Base-by-base conservation (phyloP, 768 basidiomycete genomes). In the Mycena polygramma region DNA sequence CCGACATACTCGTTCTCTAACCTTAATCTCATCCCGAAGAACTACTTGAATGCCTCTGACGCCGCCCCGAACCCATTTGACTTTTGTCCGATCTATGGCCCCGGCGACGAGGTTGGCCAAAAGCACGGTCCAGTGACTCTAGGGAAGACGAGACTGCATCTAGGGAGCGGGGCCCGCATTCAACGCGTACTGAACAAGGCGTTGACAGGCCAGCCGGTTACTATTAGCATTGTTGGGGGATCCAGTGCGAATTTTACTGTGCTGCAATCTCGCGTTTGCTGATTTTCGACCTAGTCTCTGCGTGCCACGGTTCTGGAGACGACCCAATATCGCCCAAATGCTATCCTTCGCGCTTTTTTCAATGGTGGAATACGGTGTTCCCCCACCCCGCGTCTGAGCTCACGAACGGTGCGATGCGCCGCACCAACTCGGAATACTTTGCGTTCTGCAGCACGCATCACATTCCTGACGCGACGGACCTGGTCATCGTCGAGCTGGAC, bases 281-380 rank as follows among this genome's bases (percentile, higher is more conserved):
- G 52, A 46, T n/a, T 46, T 52, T 71, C 53, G 30, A 22, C 73
- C 43, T 77, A 96, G 96, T 98, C 22, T 96, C 96, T 63, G 90
- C 96, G 1, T 98, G 96, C 78, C 94, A 97, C 77, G 96, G 97
- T 24, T 92, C 96, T 11, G 97, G 96, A 2, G 92, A 97, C 77
- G 94, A 97, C 78, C 95, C 95, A 6, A 85, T 98, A 65, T 89
- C 94, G 0, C 86, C 93, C 0, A 81, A 81, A 71, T 97, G 97
- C 79, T 99, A 98, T 81, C 97, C 98, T 1, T 91, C 94, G n/a
- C 90, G 90, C 62, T 94, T 99, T 83, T 99, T 99, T 85, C 85
- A 92, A 59, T 99, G 98, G 97, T 98, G 97, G 94, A 95, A 97
- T 81, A 88, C 86, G 63, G 89, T 99, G n/a, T 99, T 99, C 82